Percentiles rank a stretch among this genome's conserved stretches.
phyloP scores from a whole-genome alignment of 257 asterid species.

The Capsicum pubescens region DNA sequence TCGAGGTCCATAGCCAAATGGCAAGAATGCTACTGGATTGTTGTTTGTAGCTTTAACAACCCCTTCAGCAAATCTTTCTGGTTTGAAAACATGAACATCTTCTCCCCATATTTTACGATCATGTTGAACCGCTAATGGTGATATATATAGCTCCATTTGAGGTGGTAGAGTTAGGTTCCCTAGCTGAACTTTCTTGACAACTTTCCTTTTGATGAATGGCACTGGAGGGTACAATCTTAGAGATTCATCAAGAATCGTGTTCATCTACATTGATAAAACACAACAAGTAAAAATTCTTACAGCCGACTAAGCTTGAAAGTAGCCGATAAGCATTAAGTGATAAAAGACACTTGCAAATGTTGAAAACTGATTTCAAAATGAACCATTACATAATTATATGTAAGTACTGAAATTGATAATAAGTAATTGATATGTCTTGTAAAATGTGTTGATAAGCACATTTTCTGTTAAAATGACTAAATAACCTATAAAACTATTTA shows the following conservation, averaged over 20 bases:
- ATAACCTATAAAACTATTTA: too few species aligned
- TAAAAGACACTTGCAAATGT: background rate
- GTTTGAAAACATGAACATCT: slow-evolving; percentile 57
- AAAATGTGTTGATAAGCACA: background rate
- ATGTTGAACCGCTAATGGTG: slow-evolving; percentile 68
- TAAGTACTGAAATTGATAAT: background rate
- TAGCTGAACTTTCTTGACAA: slow-evolving; percentile 41
- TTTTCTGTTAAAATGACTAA: too few species aligned
- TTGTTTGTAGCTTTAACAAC: too few species aligned
- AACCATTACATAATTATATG: background rate
- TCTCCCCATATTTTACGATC: slow-evolving; percentile 71
- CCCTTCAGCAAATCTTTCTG: slow-evolving; percentile 60
- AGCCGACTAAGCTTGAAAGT: background rate
- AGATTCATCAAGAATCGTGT: slow-evolving; percentile 65
- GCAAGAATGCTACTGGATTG: too few species aligned
- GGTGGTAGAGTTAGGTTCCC: slow-evolving; percentile 56
- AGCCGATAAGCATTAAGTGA: background rate
- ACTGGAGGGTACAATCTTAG: slow-evolving; percentile 75
- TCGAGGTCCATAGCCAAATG: too few species aligned
- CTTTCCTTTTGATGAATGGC: slow-evolving; percentile 59
- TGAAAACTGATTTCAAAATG: background rate
- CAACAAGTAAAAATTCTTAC: background rate
- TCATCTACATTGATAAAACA: slow-evolving; percentile 43
- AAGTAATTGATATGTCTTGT: background rate
- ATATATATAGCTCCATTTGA: slow-evolving; percentile 48